Base-by-base conservation (phyloP, 2,329 filamentous ascomycete genomes). In the Apiospora sp. region DNA sequence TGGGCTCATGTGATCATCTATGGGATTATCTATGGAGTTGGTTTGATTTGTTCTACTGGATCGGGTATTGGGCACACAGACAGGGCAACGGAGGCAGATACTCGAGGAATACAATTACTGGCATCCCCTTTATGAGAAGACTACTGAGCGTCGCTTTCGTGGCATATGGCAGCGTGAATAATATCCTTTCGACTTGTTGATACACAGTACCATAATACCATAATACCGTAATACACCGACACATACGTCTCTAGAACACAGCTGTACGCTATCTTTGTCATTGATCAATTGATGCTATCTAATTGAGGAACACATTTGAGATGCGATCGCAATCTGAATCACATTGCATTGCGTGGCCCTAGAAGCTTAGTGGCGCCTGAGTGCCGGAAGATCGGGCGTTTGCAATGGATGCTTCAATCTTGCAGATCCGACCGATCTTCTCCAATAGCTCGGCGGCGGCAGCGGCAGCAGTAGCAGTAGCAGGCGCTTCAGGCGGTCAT, bases 371-470 rank as follows among this genome's bases (percentile, higher is more conserved):
- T n/a, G 22, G 58, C 22, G 54, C 54, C 19, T 27, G 49, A 27
- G 27, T 58, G 8, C 51, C 51, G 37, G 54, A 61, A 37, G 7
- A 61, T n/a, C 30, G 37, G 30, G 30, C 19, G 54, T 16, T 37
- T 61, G 30, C 54, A 61, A 12, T 61, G 30, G 14, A 61, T 37
- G 16, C 54, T 30, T 37, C 16, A 16, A 34, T 34, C 19, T 34
- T 61, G 58, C 34, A 64, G 58, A 64, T 64, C 58, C 58, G 58
- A 64, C 58, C 58, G 58, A 64, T 64, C 19, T 22, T 41, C 58
- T 41, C 30, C 58, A 64, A 41, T 34, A 14, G 58, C 58, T 24
- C 46, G 14, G 37, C 37, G 37, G 46, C 24, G n/a, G 43, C 64
- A 7, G 34, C 67, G 41, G 44, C 24, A 49, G 44, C 68, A 69